Evolutionary conservation across 495 filamentous ascomycete genomes (phyloP).

Genomic region (Aspergillus nidulans): DNA sequence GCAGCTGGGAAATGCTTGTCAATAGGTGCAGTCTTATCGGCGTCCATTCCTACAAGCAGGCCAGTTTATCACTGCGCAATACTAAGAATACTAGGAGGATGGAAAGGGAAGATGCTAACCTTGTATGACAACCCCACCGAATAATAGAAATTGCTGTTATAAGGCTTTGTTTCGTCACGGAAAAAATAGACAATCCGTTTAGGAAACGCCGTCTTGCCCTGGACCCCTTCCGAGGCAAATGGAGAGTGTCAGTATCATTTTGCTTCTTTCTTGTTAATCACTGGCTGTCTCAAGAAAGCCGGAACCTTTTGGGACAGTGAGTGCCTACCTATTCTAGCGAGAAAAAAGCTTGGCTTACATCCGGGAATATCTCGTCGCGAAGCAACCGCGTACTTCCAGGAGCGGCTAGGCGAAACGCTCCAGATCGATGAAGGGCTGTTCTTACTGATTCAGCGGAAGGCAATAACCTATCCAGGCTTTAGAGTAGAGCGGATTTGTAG

Average conservation of each 20-base stretch:
- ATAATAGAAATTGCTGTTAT: background rate
- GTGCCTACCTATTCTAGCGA: background rate
- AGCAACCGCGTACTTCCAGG: background rate
- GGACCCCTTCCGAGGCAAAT: background rate
- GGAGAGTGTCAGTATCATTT: background rate
- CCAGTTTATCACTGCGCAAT: background rate
- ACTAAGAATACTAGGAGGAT: background rate
- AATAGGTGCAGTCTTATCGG: background rate
- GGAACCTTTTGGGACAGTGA: background rate
- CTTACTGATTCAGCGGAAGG: too few relatives aligned
- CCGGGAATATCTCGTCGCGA: background rate
- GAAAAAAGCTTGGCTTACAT: background rate
- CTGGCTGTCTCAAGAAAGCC: background rate
- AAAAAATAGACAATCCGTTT: background rate
- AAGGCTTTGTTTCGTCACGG: background rate
- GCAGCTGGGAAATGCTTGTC: background rate
- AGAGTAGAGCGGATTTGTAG: too few relatives aligned
- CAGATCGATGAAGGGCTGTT: background rate
- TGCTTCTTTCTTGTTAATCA: background rate
- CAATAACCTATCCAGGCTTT: too few relatives aligned
- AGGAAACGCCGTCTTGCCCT: background rate
- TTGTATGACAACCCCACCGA: background rate
- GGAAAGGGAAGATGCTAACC: background rate
- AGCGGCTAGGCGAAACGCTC: background rate
- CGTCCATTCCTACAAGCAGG: background rate